These are phyloP conservation scores for Shiraia sp. DNA, from an alignment of 2,329 filamentous ascomycete species.

Conservation along the genomic window DNA sequence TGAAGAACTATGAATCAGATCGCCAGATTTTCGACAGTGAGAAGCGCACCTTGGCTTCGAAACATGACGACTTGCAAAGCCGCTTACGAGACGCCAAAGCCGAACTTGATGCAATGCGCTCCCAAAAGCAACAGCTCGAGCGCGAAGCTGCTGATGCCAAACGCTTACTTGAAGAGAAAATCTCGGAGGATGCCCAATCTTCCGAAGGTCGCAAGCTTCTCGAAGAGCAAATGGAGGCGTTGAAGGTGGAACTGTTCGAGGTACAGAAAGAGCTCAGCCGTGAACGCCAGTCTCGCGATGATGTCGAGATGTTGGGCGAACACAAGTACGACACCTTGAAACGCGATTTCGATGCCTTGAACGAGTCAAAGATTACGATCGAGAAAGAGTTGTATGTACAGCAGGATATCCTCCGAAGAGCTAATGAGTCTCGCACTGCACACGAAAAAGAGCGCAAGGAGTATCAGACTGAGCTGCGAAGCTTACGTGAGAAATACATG, in stretches of 20 bases:
- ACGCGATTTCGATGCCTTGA: conserved; percentile 82
- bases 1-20: conserved; percentile 81
- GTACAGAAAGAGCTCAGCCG: conserved; percentile 86
- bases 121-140: conserved; percentile 81
- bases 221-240: conserved; percentile 82
- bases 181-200: conserved; percentile 88
- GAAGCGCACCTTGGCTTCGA: conserved; percentile 68
- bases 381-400: conserved; percentile 98
- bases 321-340: conserved; percentile 83
- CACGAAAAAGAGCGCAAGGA: conserved; percentile 90
- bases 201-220: conserved; percentile 76
- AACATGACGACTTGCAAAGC: conserved; percentile 77
- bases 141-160: conserved; percentile 89
- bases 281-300: conserved; percentile 90
- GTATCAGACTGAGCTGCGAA: conserved; percentile 81
- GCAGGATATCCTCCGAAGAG: conserved; percentile 85
- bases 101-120: conserved; percentile 82
- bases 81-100: conserved; percentile 84
- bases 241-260: conserved; percentile 83
- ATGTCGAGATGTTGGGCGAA: conserved; percentile 86
- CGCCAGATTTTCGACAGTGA: conserved; percentile 78
- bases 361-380: conserved; percentile 94
- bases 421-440: conserved; percentile 76
- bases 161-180: conserved; percentile 79
- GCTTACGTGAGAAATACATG: conserved; percentile 79